phyloP scores from a whole-genome alignment of 163 green algal genomes.

The Smithsoniella earleae region DNA sequence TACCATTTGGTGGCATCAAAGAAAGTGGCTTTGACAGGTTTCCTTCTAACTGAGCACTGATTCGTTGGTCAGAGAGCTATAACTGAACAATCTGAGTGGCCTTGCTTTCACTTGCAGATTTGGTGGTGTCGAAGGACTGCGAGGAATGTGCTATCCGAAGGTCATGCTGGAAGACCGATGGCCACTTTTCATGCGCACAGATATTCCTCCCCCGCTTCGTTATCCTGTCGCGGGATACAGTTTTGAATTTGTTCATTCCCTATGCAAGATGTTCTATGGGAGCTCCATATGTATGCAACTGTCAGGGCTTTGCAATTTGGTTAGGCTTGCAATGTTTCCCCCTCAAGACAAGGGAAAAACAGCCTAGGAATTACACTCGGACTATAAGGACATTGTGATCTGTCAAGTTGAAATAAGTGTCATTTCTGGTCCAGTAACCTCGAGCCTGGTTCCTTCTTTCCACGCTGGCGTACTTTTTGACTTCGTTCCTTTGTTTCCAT shows the following conservation, averaged over 20 bases:
- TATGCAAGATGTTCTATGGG: slow-evolving; percentile 23
- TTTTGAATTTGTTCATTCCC: slow-evolving; percentile 31
- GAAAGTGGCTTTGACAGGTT: slow-evolving; percentile 91
- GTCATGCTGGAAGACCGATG: slow-evolving; percentile 71
- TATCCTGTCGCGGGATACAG: slow-evolving; percentile 54
- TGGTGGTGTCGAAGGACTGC: slow-evolving; percentile 83
- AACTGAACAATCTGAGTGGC: no score
- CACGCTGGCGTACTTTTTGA: neutral
- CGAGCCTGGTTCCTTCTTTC: neutral
- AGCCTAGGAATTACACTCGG: no score
- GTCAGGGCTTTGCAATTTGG: neutral
- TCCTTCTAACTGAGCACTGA: slow-evolving; percentile 27
- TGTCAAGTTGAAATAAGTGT: no score
- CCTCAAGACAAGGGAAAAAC: neutral
- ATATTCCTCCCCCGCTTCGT: slow-evolving; percentile 81
- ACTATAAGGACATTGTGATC: no score
- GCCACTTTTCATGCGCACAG: slow-evolving; percentile 72
- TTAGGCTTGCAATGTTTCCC: neutral
- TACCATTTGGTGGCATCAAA: slow-evolving; percentile 97
- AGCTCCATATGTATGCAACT: neutral
- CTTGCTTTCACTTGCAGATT: slow-evolving; percentile 52
- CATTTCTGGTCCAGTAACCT: neutral
- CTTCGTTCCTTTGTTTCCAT: neutral
- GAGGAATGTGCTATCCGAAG: slow-evolving; percentile 76
- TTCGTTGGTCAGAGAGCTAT: neutral